Evolutionary conservation across 2,329 filamentous ascomycete genomes (phyloP), one percentile per base, ranked within the genome.

Genomic region (Microascus cirrosus): DNA sequence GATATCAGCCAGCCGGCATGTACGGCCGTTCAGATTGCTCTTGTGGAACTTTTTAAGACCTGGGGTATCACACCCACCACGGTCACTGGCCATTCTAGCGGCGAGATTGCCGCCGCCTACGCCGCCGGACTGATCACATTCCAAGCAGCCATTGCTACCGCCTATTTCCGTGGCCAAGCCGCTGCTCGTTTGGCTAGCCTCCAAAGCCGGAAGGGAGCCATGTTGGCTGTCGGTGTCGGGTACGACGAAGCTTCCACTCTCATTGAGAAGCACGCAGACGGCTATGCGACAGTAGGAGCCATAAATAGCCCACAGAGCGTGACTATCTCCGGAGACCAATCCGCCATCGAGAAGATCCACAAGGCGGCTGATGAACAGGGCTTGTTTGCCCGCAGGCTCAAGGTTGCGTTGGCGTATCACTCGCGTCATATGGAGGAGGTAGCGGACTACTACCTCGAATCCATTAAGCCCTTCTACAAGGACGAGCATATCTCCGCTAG

Each of bases 91-190:
- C 77, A 80, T 62, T 78, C 75, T 0, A 72, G 68, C 54, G 77
- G 77, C 13, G 77, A 80, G 59, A 77, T 79, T 35, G 74, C 64
- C 1, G 76, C 76, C 5, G 77, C 77, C 0, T 79, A 74, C 58
- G 70, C 75, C 1, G 64, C 71, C 1, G 63, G 62, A 6, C 59
- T 58, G 1, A 20, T 68, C 22, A 61, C 63, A 0, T 54, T 65
- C 45, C 62, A 63, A 8, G 64, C 71, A 24, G 62, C 63, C 3
- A 62, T 68, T 6, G 62, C 62, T 4, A 61, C 67, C 2, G 63
- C 70, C 1, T 73, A 69, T 59, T 66, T 66, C 51, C 65, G 70
- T 34, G 71, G 69, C 20, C 53, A 58, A 13, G 62, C n/a, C n/a
- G n/a, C n/a, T n/a, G n/a, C n/a, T n/a, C n/a, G n/a, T n/a, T n/a